Base-by-base conservation (phyloP, 2,329 filamentous ascomycete species). In the Fonsecaea pedrosoi region DNA sequence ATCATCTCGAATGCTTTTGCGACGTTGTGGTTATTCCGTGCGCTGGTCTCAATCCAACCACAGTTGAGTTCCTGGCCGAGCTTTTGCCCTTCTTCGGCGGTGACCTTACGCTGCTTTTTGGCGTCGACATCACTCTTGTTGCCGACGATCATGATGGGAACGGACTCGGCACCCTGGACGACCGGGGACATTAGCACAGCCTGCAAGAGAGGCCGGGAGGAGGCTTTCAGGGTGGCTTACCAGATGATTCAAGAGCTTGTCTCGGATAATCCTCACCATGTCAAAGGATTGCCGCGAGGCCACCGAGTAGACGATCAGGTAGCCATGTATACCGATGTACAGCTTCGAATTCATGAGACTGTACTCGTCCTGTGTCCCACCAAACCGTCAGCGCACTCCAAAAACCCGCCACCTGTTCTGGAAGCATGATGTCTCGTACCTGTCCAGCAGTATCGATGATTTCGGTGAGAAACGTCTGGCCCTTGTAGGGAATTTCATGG, bases 271-370 rank as follows among this genome's bases (percentile, higher is more conserved):
- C 75, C 92, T 89, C 59, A 97, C 90, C 94, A 98, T 99, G 78
- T 99, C 95, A 76, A 97, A 98, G 9, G 93, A 96, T 74, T 95
- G 91, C 75, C 92, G 89, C 56, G 92, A 97, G 25, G 92, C 91
- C 58, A 99, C 94, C n/a, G 94, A 97, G 81, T 99, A 99, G 57
- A 97, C 94, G 68, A 99, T 90, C 87, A 99, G 93, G 80, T 98
- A 99, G 65, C 95, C 95, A 82, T 99, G 95, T 73, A 98, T 98
- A 70, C 95, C 95, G 78, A 99, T 98, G 76, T 98, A 98, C 54
- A 70, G 94, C 83, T 98, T 98, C 70, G 92, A 96, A 81, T 97
- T 98, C 69, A 99, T 85, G 72, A 98, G 97, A 77, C 92, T 96
- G 84, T 99, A 99, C 81, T 99, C 95, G 83, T 99, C 95, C 90